Percentiles rank a stretch among this genome's conserved stretches.
phyloP scores from a whole-genome alignment of 805 yeast species.

The Brettanomyces naardenensis region DNA sequence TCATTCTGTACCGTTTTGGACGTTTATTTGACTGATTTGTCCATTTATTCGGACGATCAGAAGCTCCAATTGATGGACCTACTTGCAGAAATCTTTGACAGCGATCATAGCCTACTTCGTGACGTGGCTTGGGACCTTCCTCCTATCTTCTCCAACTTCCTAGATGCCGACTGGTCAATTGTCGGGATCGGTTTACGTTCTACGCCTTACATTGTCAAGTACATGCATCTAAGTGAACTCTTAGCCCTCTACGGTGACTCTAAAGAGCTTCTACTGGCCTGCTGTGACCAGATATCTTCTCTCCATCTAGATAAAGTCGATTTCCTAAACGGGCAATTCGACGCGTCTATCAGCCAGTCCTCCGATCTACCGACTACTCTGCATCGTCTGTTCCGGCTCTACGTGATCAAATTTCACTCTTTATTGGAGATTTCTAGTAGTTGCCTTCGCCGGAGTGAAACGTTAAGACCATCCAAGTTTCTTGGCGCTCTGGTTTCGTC shows the following conservation, averaged over 20 bases:
- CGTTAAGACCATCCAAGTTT: constrained; percentile 74
- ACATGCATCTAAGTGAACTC: constrained; percentile 48
- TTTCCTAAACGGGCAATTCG: not conserved
- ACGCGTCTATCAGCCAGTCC: too few relatives aligned
- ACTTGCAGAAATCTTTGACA: constrained; percentile 35
- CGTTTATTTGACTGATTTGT: constrained; percentile 43
- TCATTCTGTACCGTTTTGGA: constrained; percentile 71
- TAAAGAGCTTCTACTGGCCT: constrained; percentile 66
- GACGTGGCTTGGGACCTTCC: constrained; percentile 95
- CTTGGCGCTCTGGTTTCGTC: constrained; percentile 61
- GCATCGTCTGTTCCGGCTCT: constrained; percentile 17
- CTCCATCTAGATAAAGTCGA: not conserved
- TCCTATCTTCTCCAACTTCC: constrained; percentile 46
- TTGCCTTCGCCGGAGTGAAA: constrained; percentile 52
- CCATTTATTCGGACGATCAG: constrained; percentile 39
- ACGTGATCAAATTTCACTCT: constrained; percentile 55
- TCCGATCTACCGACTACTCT: not conserved
- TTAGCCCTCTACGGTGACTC: constrained; percentile 69
- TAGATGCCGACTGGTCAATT: constrained; percentile 32
- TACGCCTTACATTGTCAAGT: constrained; percentile 29
- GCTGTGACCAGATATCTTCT: constrained; percentile 50
- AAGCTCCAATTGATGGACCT: constrained; percentile 39
- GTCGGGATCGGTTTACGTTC: constrained; percentile 23
- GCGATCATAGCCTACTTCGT: constrained; percentile 41
- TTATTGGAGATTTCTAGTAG: constrained; percentile 57